phyloP scores from a whole-genome alignment of 2,329 filamentous ascomycete species.

The Pseudogymnoascus destructans region DNA sequence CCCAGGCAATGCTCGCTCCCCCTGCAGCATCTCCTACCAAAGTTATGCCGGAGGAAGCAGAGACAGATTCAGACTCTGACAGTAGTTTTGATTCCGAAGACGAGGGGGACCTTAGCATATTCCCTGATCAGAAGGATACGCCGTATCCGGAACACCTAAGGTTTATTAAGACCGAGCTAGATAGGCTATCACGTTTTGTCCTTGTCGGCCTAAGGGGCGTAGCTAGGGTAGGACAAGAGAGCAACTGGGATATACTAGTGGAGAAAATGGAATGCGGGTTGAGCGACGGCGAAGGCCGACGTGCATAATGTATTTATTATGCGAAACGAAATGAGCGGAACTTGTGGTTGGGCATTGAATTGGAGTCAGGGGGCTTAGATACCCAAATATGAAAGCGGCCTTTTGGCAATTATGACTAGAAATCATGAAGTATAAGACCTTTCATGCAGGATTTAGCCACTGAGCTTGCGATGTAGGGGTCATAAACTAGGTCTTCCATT shows the following conservation, averaged over 20 bases:
- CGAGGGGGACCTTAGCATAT: slow-evolving; percentile 21
- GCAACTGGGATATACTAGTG: slow-evolving; percentile 66
- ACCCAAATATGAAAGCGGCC: neutral
- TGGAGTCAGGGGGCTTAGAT: neutral
- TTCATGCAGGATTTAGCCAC: neutral
- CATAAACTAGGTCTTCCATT: neutral
- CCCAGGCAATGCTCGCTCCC: slow-evolving; percentile 31
- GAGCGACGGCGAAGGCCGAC: slow-evolving; percentile 9
- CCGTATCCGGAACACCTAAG: slow-evolving; percentile 39
- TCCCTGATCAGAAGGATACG: slow-evolving; percentile 24
- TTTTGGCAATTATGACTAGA: neutral
- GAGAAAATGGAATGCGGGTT: slow-evolving; percentile 57
- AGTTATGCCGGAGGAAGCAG: slow-evolving; percentile 18
- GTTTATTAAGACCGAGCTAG: slow-evolving; percentile 49
- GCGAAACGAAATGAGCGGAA: neutral
- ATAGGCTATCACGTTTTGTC: slow-evolving; percentile 55
- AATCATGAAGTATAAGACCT: neutral
- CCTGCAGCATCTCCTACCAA: slow-evolving; percentile 15
- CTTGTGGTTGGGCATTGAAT: neutral
- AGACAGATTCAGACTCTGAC: slow-evolving; percentile 23
- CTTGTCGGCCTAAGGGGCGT: slow-evolving; percentile 60
- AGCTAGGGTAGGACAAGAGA: slow-evolving; percentile 58
- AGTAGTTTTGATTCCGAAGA: slow-evolving; percentile 17
- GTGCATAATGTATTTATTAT: neutral
- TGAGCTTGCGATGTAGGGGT: neutral